phyloP scores from a whole-genome alignment of 371 early-diverging fungal species.

The Mortierella sp. region DNA sequence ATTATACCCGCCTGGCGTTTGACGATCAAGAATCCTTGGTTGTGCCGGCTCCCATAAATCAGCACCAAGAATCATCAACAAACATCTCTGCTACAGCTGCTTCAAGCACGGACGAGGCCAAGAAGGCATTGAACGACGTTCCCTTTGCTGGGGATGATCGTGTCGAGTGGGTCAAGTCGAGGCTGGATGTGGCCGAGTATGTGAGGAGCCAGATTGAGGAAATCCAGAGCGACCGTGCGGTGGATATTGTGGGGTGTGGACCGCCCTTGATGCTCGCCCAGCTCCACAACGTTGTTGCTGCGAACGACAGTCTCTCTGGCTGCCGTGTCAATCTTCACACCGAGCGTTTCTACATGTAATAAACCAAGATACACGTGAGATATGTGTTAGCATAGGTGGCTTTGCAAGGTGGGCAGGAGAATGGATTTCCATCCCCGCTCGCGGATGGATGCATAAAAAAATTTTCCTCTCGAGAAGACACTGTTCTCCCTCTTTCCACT shows the following conservation, averaged over 20 bases:
- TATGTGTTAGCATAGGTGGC: background rate
- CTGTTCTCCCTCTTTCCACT: slow-evolving; percentile 38
- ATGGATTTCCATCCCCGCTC: background rate
- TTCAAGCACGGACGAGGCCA: background rate
- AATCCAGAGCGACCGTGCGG: slow-evolving; percentile 21
- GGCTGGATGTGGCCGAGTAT: slow-evolving; percentile 32
- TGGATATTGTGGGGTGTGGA: slow-evolving; percentile 53
- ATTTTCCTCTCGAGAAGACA: slow-evolving; percentile 18
- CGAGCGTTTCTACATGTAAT: slow-evolving; percentile 46
- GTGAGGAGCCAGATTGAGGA: slow-evolving; percentile 29
- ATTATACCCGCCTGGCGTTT: slow-evolving; percentile 18
- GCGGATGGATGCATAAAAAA: slow-evolving; percentile 38
- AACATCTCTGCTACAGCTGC: background rate
- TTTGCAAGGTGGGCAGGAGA: background rate
- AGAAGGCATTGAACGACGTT: slow-evolving; percentile 9
- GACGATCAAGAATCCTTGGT: slow-evolving; percentile 30
- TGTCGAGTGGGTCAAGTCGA: slow-evolving; percentile 32
- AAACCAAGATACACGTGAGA: background rate
- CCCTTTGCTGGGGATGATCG: slow-evolving; percentile 51
- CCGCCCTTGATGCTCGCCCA: slow-evolving; percentile 41
- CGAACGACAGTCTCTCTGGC: slow-evolving; percentile 33
- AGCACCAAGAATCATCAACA: background rate
- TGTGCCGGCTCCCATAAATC: slow-evolving; percentile 3
- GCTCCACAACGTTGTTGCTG: slow-evolving; percentile 48
- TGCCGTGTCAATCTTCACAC: slow-evolving; percentile 49